phyloP scores from a whole-genome alignment of 805 yeast genomes.

The Yamadazyma phyllophila region DNA sequence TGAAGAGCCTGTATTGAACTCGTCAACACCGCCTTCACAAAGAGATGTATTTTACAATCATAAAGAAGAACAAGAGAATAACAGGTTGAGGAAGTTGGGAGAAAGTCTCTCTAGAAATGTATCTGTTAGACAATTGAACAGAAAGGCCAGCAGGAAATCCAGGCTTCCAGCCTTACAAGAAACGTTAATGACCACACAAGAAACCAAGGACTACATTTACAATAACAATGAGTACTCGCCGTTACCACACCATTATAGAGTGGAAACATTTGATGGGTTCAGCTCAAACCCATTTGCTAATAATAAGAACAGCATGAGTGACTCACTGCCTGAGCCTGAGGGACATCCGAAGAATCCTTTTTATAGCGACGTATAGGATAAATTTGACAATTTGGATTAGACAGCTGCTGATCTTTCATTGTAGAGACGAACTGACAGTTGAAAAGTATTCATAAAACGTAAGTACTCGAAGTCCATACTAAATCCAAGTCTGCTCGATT shows the following conservation, averaged over 20 bases:
- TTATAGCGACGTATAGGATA: no score
- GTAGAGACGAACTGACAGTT: no score
- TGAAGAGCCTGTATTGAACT: slow-evolving; percentile 1
- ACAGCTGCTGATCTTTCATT: no score
- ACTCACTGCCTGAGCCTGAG: no score
- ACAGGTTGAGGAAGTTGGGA: slow-evolving; percentile 35
- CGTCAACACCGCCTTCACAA: neutral
- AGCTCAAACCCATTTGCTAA: no score
- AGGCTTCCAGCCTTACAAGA: slow-evolving; percentile 4
- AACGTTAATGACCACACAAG: slow-evolving; percentile 13
- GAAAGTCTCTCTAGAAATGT: slow-evolving; percentile 32
- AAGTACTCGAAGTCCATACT: no score
- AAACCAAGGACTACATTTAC: slow-evolving; percentile 14
- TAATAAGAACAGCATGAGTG: no score
- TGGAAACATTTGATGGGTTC: slow-evolving; percentile 15
- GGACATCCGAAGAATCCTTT: no score
- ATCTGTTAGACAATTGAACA: slow-evolving; percentile 28
- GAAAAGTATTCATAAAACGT: no score
- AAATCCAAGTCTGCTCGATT: neutral
- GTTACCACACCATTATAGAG: slow-evolving; percentile 16
- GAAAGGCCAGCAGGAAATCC: slow-evolving; percentile 10
- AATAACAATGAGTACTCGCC: slow-evolving; percentile 11
- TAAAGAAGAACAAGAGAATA: slow-evolving; percentile 20
- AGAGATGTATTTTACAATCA: slow-evolving; percentile 13
- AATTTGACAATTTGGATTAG: no score